Evolutionary conservation across 164 flowering plant species (phyloP), one percentile per base, ranked within the genome.

Genomic region (Annona cherimola): DNA sequence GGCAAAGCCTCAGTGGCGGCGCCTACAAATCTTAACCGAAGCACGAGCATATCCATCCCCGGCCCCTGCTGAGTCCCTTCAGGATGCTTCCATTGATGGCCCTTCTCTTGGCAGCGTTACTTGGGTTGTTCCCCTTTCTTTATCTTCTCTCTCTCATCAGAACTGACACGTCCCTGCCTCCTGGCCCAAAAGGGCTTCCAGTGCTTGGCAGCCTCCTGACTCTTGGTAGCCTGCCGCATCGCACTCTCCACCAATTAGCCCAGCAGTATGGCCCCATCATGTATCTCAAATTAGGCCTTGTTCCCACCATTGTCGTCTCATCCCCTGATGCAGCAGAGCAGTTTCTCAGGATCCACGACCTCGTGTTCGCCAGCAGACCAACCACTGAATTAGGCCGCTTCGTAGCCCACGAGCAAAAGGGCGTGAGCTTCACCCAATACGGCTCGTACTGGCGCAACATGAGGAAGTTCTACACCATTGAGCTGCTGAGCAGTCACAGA

Each of bases 151-250:
- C 67, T 63, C 14, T 5, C 41, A 11, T 41, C 43, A 54, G 69
- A 72, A 16, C 14, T 18, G 64, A 64, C 8, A 35, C 39, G 7
- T 42, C 12, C 41, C 63, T 75, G n/a, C 79, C 80, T 3, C 80
- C 78, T 2, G 76, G 79, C 12, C 80, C 83, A 2, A n/a, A 2
- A 14, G 75, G 75, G 0, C 26, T 77, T 0, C 83, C 83, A 0
- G 42, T 80, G 19, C 39, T 75, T 3, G 80, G 83, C 8, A 74
- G 68, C 74, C 68, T 80, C 50, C 74, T 45, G 67, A 42, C 39
- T 73, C 42, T 80, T 14, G 80, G 83, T 2, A 8, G 41, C 2
- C 44, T 66, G 4, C 76, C 80, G 14, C 80, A 80, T 57, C 73
- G 60, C 1, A 43, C 6, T 35, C 74, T 77, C 68, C 66, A 59